These are phyloP conservation scores for Apophysomyces ossiformis DNA, from an alignment of 371 early-diverging fungal species.

Conservation along the genomic window DNA sequence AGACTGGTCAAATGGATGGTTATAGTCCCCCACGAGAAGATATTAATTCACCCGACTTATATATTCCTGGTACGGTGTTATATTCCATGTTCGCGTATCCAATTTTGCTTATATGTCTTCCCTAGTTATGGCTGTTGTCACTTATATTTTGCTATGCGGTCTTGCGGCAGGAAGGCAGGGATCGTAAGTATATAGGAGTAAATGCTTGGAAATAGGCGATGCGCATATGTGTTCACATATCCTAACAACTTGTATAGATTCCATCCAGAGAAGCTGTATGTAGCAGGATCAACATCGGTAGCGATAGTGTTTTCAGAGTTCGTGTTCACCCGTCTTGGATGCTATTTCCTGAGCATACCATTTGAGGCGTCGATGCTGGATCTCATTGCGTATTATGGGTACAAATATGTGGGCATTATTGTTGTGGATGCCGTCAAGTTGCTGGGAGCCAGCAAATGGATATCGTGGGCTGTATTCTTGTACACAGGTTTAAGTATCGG, in stretches of 20 bases:
- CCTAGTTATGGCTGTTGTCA: conserved; percentile 89
- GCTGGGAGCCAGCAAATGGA: conserved; percentile 52
- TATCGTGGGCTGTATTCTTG: conserved; percentile 67
- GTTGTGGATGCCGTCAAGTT: conserved; percentile 59
- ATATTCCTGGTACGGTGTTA: conserved; percentile 80
- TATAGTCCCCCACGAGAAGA: conserved; percentile 90
- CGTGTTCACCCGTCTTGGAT: conserved; percentile 79
- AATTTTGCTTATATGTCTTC: neutral
- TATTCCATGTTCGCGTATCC: neutral
- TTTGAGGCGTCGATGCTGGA: conserved; percentile 90
- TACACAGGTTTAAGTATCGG: conserved; percentile 84
- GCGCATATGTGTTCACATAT: neutral
- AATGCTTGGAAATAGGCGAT: too few relatives aligned
- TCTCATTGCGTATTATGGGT: conserved; percentile 90
- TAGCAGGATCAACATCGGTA: conserved; percentile 87
- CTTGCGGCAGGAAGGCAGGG: conserved; percentile 68
- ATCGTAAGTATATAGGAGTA: conserved; percentile 43
- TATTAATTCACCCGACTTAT: conserved; percentile 96
- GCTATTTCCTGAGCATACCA: conserved; percentile 89
- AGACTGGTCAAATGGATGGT: conserved; percentile 87
- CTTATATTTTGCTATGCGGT: conserved; percentile 92
- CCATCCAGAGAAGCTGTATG: conserved; percentile 89
- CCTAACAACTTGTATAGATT: conserved; percentile 58
- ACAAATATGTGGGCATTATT: conserved; percentile 92
- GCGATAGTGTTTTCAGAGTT: conserved; percentile 85